These are phyloP conservation scores for Thermothielavioides terrestris DNA, from an alignment of 495 filamentous ascomycete genomes.

Conservation along the genomic window DNA sequence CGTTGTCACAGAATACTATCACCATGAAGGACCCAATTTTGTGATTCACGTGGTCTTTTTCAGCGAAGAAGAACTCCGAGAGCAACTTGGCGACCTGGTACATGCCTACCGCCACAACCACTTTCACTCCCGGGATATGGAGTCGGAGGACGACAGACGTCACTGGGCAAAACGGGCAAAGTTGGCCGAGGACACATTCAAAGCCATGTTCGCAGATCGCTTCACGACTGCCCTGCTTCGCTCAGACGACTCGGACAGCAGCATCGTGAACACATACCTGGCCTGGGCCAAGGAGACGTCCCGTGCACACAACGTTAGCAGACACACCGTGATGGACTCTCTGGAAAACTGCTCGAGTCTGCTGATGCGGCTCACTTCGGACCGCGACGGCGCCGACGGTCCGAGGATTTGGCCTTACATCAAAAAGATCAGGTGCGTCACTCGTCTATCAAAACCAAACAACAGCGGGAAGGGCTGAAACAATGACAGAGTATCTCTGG, in stretches of 20 bases:
- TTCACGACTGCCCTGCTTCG: constrained; percentile 8
- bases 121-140: constrained; percentile 6
- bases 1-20: constrained; percentile 34
- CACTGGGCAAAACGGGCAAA: constrained; percentile 17
- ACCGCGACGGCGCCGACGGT: background rate
- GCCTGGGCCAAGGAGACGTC: constrained; percentile 11
- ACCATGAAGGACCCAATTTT: constrained; percentile 26
- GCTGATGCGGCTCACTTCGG: constrained; percentile 27
- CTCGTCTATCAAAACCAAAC: background rate
- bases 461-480: constrained; percentile 2
- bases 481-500: constrained; percentile 22
- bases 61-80: constrained; percentile 20
- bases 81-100: constrained; percentile 27
- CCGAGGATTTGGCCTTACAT: constrained; percentile 30
- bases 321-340: background rate
- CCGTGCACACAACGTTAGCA: background rate
- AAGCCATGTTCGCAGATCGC: constrained; percentile 18
- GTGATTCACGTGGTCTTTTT: constrained; percentile 29
- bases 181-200: constrained; percentile 19
- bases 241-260: constrained; percentile 3
- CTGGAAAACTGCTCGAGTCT: constrained; percentile 17
- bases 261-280: constrained; percentile 15
- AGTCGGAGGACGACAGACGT: constrained; percentile 12
- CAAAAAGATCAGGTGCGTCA: constrained; percentile 28
- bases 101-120: constrained; percentile 24